Conservation (phyloP, 352 stramenopile genomes). For the Phytophthora podocarpi region DNA sequence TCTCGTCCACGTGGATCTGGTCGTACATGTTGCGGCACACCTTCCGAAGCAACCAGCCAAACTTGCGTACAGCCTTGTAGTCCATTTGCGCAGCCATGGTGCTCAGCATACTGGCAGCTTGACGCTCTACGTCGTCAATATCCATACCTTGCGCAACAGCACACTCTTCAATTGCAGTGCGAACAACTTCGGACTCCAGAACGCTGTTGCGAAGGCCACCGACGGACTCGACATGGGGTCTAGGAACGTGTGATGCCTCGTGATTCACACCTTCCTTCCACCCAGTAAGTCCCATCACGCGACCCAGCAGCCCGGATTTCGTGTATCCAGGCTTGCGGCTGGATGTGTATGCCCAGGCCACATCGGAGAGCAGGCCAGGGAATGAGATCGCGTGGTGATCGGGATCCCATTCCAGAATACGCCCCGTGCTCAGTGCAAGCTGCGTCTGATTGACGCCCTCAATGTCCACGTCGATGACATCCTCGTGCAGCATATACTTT, state of each 20-base stretch:
- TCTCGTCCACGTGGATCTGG: constrained; percentile 86
- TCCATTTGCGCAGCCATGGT: constrained; percentile 82
- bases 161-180: constrained; percentile 53
- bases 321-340: constrained; percentile 89
- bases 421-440: constrained; percentile 76
- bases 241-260: constrained; percentile 85
- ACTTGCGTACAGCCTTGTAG: constrained; percentile 76
- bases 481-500: constrained; percentile 83
- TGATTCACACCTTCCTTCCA: constrained; percentile 88
- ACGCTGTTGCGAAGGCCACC: constrained; percentile 73
- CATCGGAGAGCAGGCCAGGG: constrained; percentile 79
- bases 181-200: constrained; percentile 65
- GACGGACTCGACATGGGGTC: constrained; percentile 65
- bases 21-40: constrained; percentile 88
- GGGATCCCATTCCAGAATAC: constrained; percentile 87
- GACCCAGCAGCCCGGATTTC: constrained; percentile 76
- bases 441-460: constrained; percentile 82
- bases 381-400: constrained; percentile 91
- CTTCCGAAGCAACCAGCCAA: constrained; percentile 84
- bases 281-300: constrained; percentile 87
- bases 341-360: constrained; percentile 90
- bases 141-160: constrained; percentile 36
- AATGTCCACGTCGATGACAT: constrained; percentile 85
- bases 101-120: constrained; percentile 68
- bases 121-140: constrained; percentile 52